Conservation (phyloP, 2,329 filamentous ascomycete species). For the Aspergillus intermedius region DNA sequence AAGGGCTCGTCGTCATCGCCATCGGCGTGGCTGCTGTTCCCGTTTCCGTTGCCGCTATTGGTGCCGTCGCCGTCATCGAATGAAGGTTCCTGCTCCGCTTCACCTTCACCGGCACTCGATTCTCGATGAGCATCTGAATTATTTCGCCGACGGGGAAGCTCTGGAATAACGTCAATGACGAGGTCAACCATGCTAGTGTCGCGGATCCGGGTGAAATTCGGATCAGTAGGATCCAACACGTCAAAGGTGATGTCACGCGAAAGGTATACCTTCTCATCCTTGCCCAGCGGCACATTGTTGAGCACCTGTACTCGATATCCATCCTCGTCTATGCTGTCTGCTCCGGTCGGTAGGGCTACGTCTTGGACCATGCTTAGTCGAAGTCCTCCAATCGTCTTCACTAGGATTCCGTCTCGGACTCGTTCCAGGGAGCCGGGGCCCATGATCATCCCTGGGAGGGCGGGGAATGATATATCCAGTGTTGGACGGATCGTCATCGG, state of each 20-base stretch:
- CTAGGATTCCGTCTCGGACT: constrained; percentile 52
- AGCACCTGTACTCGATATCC: constrained; percentile 63
- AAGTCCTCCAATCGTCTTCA: constrained; percentile 56
- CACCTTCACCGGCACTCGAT: constrained; percentile 15
- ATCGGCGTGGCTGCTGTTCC: constrained; percentile 18
- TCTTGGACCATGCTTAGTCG: constrained; percentile 48
- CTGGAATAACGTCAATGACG: constrained; percentile 53
- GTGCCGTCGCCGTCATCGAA: no score
- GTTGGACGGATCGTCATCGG: constrained; percentile 64
- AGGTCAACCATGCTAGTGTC: constrained; percentile 69
- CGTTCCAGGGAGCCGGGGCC: constrained; percentile 49
- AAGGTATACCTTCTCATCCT: constrained; percentile 81
- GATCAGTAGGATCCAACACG: constrained; percentile 59
- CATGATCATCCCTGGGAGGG: constrained; percentile 44
- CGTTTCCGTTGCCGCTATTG: constrained; percentile 15
- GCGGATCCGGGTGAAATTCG: constrained; percentile 72
- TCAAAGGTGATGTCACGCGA: constrained; percentile 68
- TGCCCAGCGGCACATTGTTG: constrained; percentile 72
- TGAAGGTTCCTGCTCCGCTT: neutral
- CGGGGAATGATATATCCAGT: constrained; percentile 62
- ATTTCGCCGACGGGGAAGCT: constrained; percentile 26
- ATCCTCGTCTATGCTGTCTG: constrained; percentile 18
- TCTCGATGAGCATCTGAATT: constrained; percentile 24
- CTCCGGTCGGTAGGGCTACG: constrained; percentile 22
- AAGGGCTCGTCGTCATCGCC: constrained; percentile 16